Evolutionary conservation across 345 rosid species (phyloP), one percentile per base, ranked within the genome.

Genomic region (Citrus trifoliata): DNA sequence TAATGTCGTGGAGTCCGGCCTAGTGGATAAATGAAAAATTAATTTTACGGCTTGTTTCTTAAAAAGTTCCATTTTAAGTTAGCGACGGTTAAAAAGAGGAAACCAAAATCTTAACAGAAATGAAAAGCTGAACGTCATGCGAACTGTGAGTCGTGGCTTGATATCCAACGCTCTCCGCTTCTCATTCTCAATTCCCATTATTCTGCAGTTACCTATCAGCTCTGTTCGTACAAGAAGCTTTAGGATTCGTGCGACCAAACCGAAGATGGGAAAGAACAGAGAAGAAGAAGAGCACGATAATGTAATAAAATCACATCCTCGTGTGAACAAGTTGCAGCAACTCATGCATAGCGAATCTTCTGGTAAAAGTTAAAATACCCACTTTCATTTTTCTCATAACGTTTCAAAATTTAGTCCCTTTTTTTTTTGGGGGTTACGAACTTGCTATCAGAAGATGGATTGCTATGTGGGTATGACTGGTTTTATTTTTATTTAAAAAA

Each of bases 251-350:
- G 73, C 73, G 19, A 28, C 83, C 59, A 75, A 10, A 25, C 69
- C 4, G 40, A 63, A 60, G 40, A 83, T 76, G 86, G 86, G 75
- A 18, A 83, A 77, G 55, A 75, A 70, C 30, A 27, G 37, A 74
- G 70, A 71, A 74, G 70, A 71, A 32, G 70, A 63, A 32, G 77
- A 56, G 61, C 42, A 22, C 19, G 38, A 71, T n/a, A 59, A 38
- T 13, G 42, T 18, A 16, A 70, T 84, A 63, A 18, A 79, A 71
- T 72, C 86, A 62, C 73, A 79, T 22, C 82, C 86, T 14, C 28
- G 77, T 8, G 60, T 81, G 10, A 40, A 72, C 21, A 32, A 63
- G 73, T 2, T 79, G 59, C 89, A 80, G 71, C 82, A 75, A 68
- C 66, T 83, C 58, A 42, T 85, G 30, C 60, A 67, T 32, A 22